Base-by-base conservation (phyloP, 2,329 filamentous ascomycete genomes). In the Diaporthe ampelina region DNA sequence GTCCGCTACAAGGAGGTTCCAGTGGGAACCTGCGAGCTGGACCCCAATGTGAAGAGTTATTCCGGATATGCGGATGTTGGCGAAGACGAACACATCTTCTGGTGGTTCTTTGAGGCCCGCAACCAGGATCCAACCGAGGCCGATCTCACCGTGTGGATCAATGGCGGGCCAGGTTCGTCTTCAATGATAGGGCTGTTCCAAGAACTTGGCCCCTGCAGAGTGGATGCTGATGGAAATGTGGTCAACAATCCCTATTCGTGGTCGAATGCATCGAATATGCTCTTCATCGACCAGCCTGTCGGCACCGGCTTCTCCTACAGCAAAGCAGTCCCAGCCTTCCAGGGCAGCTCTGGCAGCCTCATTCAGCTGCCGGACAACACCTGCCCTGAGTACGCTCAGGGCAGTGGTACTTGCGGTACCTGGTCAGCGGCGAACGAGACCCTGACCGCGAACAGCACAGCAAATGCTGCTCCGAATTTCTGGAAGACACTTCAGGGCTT, bases 401-500 rank as follows among this genome's bases (percentile, higher is more conserved):
- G 81, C 10, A 83, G 82, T 29, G 45, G 54, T 50, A 68, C 63
- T 6, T 91, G 90, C 77, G 89, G 88, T 13, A 91, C 90, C 1
- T 91, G 88, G 77, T 88, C 87, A 17, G 85, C 86, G 72, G 76
- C 86, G 70, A 80, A 88, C 65, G 83, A 84, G 56, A 89, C 90
- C 73, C 87, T 87, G 19, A 93, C 91, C 1, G 86, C 88, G 13
- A 89, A 90, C 77, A 84, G 84, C 11, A 91, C 89, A 1, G 77
- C 82, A 21, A 82, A 81, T 71, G 89, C 89, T 3, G 90, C 90
- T 4, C 88, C 88, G 1, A 88, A 88, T 72, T 89, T 92, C 82
- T 92, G 88, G 88, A 89, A 88, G 80, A 89, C 88, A 0, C 79
- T 91, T 35, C 90, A 91, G 78, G 90, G 89, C 1, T 92, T 92